phyloP scores from a whole-genome alignment of 2,329 filamentous ascomycete species.

The Ilyonectria mors-panacis region DNA sequence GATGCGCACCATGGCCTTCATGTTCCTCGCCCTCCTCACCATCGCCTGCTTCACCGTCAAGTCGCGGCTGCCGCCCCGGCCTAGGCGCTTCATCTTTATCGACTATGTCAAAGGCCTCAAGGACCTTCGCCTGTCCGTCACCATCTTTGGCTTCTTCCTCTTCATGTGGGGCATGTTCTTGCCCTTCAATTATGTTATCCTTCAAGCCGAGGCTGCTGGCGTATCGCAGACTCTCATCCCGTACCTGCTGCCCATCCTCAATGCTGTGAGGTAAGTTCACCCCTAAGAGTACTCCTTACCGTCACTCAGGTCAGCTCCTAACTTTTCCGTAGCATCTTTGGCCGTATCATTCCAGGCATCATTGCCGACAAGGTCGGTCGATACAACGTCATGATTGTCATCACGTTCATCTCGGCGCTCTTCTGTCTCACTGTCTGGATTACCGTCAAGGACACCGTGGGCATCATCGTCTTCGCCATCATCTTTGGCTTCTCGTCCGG shows the following conservation, averaged over 20 bases:
- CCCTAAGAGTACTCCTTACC: too few species aligned
- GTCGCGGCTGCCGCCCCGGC: constrained; percentile 61
- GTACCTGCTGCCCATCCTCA: constrained; percentile 71
- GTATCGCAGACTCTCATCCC: constrained; percentile 58
- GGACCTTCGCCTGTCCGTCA: constrained; percentile 62
- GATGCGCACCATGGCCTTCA: constrained; percentile 63
- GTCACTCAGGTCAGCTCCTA: constrained; percentile 14
- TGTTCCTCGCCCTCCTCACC: constrained; percentile 57
- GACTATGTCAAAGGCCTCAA: constrained; percentile 64
- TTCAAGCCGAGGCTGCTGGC: constrained; percentile 63
- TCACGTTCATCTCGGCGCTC: constrained; percentile 64
- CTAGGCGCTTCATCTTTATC: constrained; percentile 58
- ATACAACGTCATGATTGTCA: constrained; percentile 66
- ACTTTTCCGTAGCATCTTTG: constrained; percentile 58
- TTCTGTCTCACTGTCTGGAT: constrained; percentile 65
- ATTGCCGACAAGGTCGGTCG: constrained; percentile 62
- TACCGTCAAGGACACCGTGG: constrained; percentile 64
- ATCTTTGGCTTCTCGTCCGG: constrained; percentile 80
- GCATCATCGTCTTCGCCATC: constrained; percentile 75
- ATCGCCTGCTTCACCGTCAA: constrained; percentile 54
- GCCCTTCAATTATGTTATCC: constrained; percentile 67
- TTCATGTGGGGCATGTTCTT: constrained; percentile 70
- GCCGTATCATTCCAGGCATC: constrained; percentile 67
- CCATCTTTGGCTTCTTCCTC: constrained; percentile 64
- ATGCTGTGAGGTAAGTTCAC: constrained; percentile 61